Base-by-base conservation (phyloP, 768 basidiomycete genomes). In the Podaxis sp. region DNA sequence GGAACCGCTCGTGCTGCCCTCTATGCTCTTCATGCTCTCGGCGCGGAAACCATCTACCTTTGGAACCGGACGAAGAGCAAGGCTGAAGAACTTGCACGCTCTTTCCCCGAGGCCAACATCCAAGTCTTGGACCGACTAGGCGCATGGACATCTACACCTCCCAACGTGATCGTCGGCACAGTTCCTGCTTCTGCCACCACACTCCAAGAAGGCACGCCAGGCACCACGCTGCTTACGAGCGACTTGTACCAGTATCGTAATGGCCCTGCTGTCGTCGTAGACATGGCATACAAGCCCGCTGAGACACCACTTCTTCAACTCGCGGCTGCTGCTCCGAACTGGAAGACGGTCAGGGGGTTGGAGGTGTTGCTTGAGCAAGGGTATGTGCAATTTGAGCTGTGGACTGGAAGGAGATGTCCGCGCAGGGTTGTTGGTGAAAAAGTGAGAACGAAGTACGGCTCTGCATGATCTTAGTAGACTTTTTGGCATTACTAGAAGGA, bases 1-100 rank as follows among this genome's bases (percentile, higher is more conserved):
- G 96, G 96, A 2, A 97, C 96, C 0, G 88, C 93, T 17, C 91
- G 96, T 17, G 96, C 96, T 0, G 96, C 96, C 1, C 86, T 99
- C 64, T 97, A 95, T 70, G 95, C 96, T 2, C 76, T 98, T 51
- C 84, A 90, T 66, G 76, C 76, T 33, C 77, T 96, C 1, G 87
- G 88, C 5, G 83, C 89, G 40, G 75, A 81, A 55, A 80, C 77
- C 4, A 89, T 99, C 67, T 95, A 94, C 74, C 72, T 99, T 20
- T 95, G 82, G 79, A 99, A 99, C 76, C 85, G 97, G 50, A 98
- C 96, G 0, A 73, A 70, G 17, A 77, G 72, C 60, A 92, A 91
- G 68, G 96, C 95, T 1, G 78, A 87, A 67, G 83, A 81, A 46
- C 80, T 99, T 30, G 87, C 83, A 2, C 66, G 69, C 4, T 81